Conservation (phyloP, 2,329 filamentous ascomycete species). For the Paracoccidioides lutzii region DNA sequence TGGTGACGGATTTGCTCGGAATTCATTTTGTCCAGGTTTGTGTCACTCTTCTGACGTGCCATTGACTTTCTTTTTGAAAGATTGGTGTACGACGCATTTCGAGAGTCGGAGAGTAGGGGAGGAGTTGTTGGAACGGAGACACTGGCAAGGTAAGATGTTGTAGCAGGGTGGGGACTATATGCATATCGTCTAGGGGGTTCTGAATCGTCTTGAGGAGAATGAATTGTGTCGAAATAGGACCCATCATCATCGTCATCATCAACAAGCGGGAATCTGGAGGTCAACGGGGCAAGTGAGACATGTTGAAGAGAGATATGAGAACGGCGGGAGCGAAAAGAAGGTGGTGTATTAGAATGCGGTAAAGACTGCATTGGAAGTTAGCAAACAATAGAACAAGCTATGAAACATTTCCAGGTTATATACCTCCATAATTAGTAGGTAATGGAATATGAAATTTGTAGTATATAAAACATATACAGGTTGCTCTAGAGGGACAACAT, state of each 20-base stretch:
- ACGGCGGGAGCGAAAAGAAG: conserved; percentile 33
- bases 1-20: conserved; percentile 17
- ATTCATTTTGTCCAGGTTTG: conserved; percentile 21
- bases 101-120: conserved; percentile 32
- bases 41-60: conserved; percentile 26
- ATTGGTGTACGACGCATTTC: conserved; percentile 25
- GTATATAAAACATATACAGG: neutral
- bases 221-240: conserved; percentile 19
- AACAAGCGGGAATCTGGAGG: conserved; percentile 41
- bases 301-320: conserved; percentile 48
- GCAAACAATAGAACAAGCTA: neutral
- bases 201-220: conserved; percentile 12
- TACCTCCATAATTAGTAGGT: conserved; percentile 1
- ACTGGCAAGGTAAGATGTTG: conserved; percentile 29
- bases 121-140: conserved; percentile 31
- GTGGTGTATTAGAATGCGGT: conserved; percentile 14
- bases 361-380: conserved; percentile 3
- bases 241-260: conserved; percentile 23
- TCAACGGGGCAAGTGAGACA: conserved; percentile 49
- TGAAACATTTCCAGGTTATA: neutral
- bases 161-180: conserved; percentile 15
- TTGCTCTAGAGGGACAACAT: no score
- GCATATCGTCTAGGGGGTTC: conserved; percentile 19
- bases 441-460: neutral
- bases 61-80: conserved; percentile 21